Percentiles rank a stretch among this genome's conserved stretches.
These are phyloP conservation scores for cucumber (Cucumis sativus) DNA, from an alignment of 306 rosid genomes.

Conservation along the genomic window DNA sequence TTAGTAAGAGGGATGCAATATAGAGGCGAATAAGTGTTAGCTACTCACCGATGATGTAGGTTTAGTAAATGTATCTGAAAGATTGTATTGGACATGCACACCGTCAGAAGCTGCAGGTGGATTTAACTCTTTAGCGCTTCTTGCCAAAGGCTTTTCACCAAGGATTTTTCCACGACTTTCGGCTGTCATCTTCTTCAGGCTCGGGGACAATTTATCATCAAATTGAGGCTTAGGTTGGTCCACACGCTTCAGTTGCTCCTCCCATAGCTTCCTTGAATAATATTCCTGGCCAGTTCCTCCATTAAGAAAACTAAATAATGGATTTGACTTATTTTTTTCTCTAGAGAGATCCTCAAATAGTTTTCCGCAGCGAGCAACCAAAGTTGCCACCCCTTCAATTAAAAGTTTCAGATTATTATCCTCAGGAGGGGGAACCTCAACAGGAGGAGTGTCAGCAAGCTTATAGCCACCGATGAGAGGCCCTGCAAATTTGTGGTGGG, in stretches of 20 bases:
- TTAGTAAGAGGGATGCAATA: too few relatives aligned
- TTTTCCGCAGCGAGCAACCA: constrained; percentile 93
- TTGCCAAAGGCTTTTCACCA: constrained; percentile 79
- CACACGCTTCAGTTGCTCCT: constrained; percentile 52
- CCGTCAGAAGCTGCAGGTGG: constrained; percentile 38
- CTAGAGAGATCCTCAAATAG: constrained; percentile 87
- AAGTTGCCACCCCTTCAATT: constrained; percentile 86
- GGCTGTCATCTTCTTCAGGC: constrained; percentile 54
- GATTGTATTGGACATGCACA: constrained; percentile 71
- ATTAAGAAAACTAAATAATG: constrained; percentile 69
- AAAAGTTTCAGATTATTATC: constrained; percentile 66
- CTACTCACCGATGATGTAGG: constrained; percentile 63
- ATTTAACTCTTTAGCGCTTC: constrained; percentile 40
- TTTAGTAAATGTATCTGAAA: constrained; percentile 72
- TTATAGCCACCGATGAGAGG: constrained; percentile 50
- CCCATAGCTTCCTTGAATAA: constrained; percentile 90
- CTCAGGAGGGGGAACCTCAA: constrained; percentile 62
- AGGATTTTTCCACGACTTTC: constrained; percentile 75
- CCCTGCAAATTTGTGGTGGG: constrained; percentile 62
- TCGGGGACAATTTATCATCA: constrained; percentile 41
- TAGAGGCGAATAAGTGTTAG: constrained; percentile 2
- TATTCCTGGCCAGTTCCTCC: constrained; percentile 89
- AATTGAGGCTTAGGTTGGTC: constrained; percentile 38
- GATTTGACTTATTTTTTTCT: constrained; percentile 78
- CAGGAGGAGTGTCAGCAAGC: constrained; percentile 56